Base-by-base conservation (phyloP, 2,329 filamentous ascomycete genomes). In the Chaetomium globosum region DNA sequence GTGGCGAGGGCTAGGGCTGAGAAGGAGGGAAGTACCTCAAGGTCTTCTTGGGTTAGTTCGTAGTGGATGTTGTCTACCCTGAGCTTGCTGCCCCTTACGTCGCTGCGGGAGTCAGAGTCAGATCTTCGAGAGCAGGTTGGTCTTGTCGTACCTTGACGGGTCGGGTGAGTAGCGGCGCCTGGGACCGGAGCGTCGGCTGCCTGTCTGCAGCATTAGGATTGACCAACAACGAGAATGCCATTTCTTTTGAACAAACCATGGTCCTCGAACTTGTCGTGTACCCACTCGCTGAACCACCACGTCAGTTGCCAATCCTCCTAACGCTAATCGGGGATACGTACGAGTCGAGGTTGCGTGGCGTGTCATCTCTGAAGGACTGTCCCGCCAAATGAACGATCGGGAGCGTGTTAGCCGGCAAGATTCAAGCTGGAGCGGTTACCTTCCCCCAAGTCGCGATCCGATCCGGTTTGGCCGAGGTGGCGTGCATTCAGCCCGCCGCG, bases 41-140 rank as follows among this genome's bases (percentile, higher is more conserved):
- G 83, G 74, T 97, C 93, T 46, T 89, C 88, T 76, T 94, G 87
- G 13, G 90, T 93, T 68, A 97, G 83, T 67, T 97, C 93, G 77
- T 96, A 97, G 77, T 97, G 93, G 65, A 97, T 81, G 75, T 97
- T 97, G 67, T 96, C 92, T 67, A 97, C 89, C 70, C 89, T 89
- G 70, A 97, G 78, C 78, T 92, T 94, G 54, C 88, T 82, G 71
- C 88, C 87, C 64, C 80, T 79, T 33, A 79, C 74, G 43, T 85
- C 82, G 73, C 86, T 86, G 70, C 60, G 69, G 64, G 31, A 7
- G 55, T 70, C 48, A 71, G 67, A 63, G 54, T 54, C 10, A 30
- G 9, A 19, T 61, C 10, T 52, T 21, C 1, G 4, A 12, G 48
- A 54, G 46, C 16, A 23, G 52, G n/a, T 16, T 30, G 6, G n/a